Conservation (phyloP, 257 asterid species). For the Ocimum tenuiflorum region DNA sequence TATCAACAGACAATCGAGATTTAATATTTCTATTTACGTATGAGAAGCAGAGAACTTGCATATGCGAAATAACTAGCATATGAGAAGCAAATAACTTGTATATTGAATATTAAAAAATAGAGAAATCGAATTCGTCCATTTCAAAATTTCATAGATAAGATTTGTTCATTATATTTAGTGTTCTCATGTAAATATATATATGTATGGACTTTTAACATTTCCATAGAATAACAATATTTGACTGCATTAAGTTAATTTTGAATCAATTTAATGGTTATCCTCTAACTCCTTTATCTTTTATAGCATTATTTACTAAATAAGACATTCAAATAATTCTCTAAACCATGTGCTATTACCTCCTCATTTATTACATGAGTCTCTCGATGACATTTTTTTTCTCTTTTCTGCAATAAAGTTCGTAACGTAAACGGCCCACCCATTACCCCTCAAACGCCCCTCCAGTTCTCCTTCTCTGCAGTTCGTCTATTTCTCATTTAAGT, state of each 20-base stretch:
- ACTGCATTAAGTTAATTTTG: neutral
- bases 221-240: neutral
- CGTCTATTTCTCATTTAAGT: neutral
- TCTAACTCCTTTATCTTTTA: neutral
- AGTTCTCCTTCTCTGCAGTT: constrained; percentile 7
- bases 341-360: neutral
- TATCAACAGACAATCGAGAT: too few relatives aligned
- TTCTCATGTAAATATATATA: too few relatives aligned
- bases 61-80: too few relatives aligned
- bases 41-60: too few relatives aligned
- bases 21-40: too few relatives aligned
- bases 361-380: neutral
- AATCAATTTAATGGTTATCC: neutral
- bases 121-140: too few relatives aligned
- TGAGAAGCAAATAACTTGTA: too few relatives aligned
- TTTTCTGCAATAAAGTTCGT: constrained; percentile 19
- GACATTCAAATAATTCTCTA: neutral
- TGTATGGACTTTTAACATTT: too few relatives aligned
- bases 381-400: neutral
- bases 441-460: neutral
- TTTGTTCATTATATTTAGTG: too few relatives aligned
- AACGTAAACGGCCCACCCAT: constrained; percentile 29
- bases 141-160: too few relatives aligned
- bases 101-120: too few relatives aligned
- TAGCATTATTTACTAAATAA: neutral